Evolutionary conservation across 352 stramenopile species (phyloP).

Genomic region (Phytophthora meadii): DNA sequence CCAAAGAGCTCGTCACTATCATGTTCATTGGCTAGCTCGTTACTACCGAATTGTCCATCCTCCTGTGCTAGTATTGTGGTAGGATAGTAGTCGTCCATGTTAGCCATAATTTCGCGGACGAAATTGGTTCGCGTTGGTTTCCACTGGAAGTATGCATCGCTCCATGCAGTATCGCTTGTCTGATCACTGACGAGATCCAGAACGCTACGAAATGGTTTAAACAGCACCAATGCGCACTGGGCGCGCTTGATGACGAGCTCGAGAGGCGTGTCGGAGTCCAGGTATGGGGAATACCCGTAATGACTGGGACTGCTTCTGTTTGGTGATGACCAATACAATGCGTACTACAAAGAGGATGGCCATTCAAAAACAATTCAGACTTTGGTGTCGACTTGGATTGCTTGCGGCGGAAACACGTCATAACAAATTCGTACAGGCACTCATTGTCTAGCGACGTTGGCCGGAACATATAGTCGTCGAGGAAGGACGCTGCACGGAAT

Average conservation of each 20-base stretch:
- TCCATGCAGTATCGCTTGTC: neutral
- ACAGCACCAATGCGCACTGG: no score
- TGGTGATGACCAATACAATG: constrained; percentile 1
- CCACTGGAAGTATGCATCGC: constrained; percentile 3
- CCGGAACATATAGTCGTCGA: constrained; percentile 15
- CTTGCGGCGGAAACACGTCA: no score
- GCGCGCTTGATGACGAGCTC: no score
- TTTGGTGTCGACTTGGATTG: no score
- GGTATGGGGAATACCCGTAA: neutral
- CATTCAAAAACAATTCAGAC: neutral
- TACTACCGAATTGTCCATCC: no score
- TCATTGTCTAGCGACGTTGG: neutral
- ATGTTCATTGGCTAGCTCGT: no score
- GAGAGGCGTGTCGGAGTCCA: no score
- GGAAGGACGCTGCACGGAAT: neutral
- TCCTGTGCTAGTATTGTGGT: no score
- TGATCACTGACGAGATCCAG: no score
- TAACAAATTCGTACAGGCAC: constrained; percentile 4
- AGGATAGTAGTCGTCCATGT: constrained; percentile 7
- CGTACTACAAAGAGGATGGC: neutral
- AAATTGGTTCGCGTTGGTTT: constrained; percentile 1
- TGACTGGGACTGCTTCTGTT: constrained; percentile 4
- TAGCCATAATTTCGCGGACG: constrained; percentile 2
- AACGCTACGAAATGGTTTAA: no score
- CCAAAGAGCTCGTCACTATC: no score